Evolutionary conservation across 192 early-diverging fungal genomes (phyloP).

Genomic region (Umbelopsis sp.): DNA sequence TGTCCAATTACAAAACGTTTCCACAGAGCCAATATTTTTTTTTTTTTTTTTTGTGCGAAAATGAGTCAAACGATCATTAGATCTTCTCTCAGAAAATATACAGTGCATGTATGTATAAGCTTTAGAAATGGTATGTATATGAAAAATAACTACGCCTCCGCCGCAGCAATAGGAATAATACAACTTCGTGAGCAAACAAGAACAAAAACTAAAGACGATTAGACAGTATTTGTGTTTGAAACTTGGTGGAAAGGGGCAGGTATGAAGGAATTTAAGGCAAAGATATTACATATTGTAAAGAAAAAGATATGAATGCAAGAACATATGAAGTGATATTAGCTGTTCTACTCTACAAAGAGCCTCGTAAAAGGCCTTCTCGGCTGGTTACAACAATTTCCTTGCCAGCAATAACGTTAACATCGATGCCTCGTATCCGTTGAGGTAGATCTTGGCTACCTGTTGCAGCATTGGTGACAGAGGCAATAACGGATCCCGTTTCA

Average conservation of each 20-base stretch:
- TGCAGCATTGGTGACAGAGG: slow-evolving; percentile 26
- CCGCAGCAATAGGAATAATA: too few species aligned
- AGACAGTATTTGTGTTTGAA: too few species aligned
- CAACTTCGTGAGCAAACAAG: too few species aligned
- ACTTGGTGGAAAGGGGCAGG: too few species aligned
- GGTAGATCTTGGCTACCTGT: neutral
- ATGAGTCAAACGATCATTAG: too few species aligned
- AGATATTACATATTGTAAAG: too few species aligned
- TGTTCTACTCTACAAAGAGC: slow-evolving; percentile 8
- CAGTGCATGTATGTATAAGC: too few species aligned
- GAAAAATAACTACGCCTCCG: too few species aligned
- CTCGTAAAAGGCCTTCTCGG: slow-evolving; percentile 35
- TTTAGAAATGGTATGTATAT: too few species aligned
- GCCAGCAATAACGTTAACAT: slow-evolving; percentile 38
- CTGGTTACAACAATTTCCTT: slow-evolving; percentile 36
- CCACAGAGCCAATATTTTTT: neutral
- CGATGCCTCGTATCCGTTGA: slow-evolving; percentile 27
- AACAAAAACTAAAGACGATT: too few species aligned
- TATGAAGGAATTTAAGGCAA: too few species aligned
- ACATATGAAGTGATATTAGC: neutral
- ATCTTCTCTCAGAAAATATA: too few species aligned
- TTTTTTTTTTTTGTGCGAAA: neutral
- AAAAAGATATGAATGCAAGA: neutral
- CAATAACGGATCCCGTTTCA: slow-evolving; percentile 33
- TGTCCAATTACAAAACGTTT: neutral